These are phyloP conservation scores for Aspergillus panamensis DNA, from an alignment of 495 filamentous ascomycete species.

Conservation along the genomic window DNA sequence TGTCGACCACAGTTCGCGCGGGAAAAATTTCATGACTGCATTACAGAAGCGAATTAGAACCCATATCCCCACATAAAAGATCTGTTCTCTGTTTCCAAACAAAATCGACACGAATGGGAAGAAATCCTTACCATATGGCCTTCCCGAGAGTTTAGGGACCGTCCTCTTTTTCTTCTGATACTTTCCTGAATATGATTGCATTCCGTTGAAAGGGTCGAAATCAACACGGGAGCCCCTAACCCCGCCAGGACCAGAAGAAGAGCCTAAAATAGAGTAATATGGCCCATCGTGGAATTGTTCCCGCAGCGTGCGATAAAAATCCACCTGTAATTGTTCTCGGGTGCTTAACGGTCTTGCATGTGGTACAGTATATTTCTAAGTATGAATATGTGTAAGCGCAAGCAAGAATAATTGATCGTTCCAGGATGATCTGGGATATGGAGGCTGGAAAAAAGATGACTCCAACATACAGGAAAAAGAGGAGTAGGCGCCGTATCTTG, in stretches of 20 bases:
- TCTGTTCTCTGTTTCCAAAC: too few relatives aligned
- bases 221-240: slow-evolving; percentile 29
- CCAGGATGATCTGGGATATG: not conserved
- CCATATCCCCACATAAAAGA: not conserved
- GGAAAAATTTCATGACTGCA: slow-evolving; percentile 54
- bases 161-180: slow-evolving; percentile 53
- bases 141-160: slow-evolving; percentile 47
- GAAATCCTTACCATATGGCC: slow-evolving; percentile 45
- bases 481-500: slow-evolving; percentile 43
- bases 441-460: not conserved
- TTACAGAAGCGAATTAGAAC: not conserved
- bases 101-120: not conserved
- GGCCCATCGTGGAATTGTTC: slow-evolving; percentile 54
- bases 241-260: slow-evolving; percentile 40
- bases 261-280: slow-evolving; percentile 53
- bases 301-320: slow-evolving; percentile 47
- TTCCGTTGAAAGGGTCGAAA: slow-evolving; percentile 58
- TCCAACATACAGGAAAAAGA: slow-evolving; percentile 39
- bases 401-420: not conserved
- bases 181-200: slow-evolving; percentile 54
- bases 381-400: not conserved
- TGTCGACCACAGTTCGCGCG: slow-evolving; percentile 50
- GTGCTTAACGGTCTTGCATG: slow-evolving; percentile 29
- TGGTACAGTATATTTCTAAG: slow-evolving; percentile 40
- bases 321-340: slow-evolving; percentile 39